phyloP scores from a whole-genome alignment of 257 asterid genomes.

The Fraxinus cuspidata region DNA sequence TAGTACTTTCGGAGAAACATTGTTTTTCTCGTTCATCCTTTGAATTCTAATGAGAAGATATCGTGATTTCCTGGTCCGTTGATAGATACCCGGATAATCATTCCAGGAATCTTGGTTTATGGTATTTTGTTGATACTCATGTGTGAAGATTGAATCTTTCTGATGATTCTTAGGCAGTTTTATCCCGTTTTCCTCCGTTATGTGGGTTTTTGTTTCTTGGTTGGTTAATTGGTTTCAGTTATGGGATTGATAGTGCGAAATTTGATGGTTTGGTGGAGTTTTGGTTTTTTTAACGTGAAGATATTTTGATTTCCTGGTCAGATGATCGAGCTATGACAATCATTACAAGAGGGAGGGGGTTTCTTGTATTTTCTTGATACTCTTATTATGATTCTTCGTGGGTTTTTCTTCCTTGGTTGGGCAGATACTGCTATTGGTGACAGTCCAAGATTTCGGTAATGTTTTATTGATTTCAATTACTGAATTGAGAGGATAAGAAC shows the following conservation, averaged over 20 bases:
- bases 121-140: background rate
- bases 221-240: background rate
- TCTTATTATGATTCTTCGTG: background rate
- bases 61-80: background rate
- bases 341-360: background rate
- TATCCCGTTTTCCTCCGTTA: background rate
- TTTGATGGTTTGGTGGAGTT: background rate
- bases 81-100: background rate
- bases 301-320: background rate
- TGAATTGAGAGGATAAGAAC: background rate
- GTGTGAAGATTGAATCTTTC: background rate
- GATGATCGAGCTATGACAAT: background rate
- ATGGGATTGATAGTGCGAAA: background rate
- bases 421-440: too few relatives aligned
- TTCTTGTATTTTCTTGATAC: background rate
- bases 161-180: background rate
- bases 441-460: too few relatives aligned
- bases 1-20: background rate
- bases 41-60: background rate
- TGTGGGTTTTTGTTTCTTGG: background rate
- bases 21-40: background rate
- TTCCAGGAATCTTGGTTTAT: background rate
- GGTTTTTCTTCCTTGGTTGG: background rate
- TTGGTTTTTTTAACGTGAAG: background rate
- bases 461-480: background rate